Conservation (phyloP, 441 rosid species). For the Populus hybrid region DNA sequence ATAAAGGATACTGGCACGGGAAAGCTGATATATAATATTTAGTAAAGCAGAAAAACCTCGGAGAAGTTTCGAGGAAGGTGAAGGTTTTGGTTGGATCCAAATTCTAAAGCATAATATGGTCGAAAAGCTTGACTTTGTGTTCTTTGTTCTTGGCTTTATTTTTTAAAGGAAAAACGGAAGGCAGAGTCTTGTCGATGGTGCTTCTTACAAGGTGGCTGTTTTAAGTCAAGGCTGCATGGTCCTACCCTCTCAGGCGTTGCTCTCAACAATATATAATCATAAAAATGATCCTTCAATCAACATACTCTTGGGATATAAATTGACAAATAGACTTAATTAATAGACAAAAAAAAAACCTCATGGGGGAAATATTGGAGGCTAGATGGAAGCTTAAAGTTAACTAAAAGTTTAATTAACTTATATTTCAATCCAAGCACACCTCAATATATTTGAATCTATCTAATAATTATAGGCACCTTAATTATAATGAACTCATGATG, state of each 20-base stretch:
- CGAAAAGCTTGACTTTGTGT: slow-evolving; percentile 15
- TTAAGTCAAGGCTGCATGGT: slow-evolving; percentile 25
- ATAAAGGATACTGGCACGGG: neutral
- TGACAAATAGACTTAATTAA: neutral
- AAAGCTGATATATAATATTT: neutral
- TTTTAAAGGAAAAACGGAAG: neutral
- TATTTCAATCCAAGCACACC: neutral
- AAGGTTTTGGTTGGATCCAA: neutral
- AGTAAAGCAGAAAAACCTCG: neutral
- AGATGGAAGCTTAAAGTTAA: neutral
- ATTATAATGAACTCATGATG: neutral
- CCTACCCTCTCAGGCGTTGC: slow-evolving; percentile 10
- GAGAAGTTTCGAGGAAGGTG: neutral
- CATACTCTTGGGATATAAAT: neutral
- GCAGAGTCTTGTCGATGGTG: neutral
- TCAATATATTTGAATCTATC: neutral
- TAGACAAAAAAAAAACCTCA: neutral
- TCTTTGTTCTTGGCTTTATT: neutral
- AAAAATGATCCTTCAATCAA: neutral
- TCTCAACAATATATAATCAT: neutral
- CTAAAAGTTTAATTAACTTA: neutral
- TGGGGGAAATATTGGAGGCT: neutral
- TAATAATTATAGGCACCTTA: too few species aligned
- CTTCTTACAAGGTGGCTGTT: neutral
- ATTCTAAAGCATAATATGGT: neutral